Base-by-base conservation (phyloP, 768 basidiomycete species). In the Dacryopinax spathularia region DNA sequence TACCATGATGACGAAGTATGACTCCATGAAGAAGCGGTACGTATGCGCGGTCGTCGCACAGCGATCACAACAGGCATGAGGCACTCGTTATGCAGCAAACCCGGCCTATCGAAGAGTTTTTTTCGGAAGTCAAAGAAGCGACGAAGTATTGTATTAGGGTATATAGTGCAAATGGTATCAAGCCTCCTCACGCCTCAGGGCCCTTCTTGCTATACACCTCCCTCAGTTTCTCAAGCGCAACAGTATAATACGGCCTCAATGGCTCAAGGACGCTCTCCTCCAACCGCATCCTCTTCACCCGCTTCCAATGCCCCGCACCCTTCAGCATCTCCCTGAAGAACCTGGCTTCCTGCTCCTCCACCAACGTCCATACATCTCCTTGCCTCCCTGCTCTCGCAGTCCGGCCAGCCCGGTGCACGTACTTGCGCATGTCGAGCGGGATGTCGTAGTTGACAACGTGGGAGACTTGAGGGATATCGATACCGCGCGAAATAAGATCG, bases 371-470 rank as follows among this genome's bases (percentile, higher is more conserved):
- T 1, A 94, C 93, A 66, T 88, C 83, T 5, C 96, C 96, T 22
- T 76, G 75, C 48, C 88, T 79, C 7, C 96, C 96, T 2, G 96
- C 96, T 60, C 96, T 82, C 1, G 96, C 96, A 4, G 96, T 98
- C 43, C 96, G 81, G 22, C 96, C 96, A 9, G 94, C 95, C 62
- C 96, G 87, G 73, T 99, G 96, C 12, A 99, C 90, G 70, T 99
- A 99, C 73, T 98, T 98, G 60, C 91, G 82, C 83, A 97, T 93
- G 72, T 98, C 96, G n/a, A 96, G 81, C 9, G 96, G 94, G 1
- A 84, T 86, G 72, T 99, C 96, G 73, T 99, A 98, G 70, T 87
- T 93, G 56, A 99, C 83, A 33, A 99, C 95, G 73, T 96, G 89
- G 1, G 86, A 83, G 34, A 98, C 91, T 67, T 91, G 84, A 64